Percentiles rank a stretch among this genome's conserved stretches.
Conservation (phyloP, 164 flowering plant genomes). For the Tinospora cordifolia region DNA sequence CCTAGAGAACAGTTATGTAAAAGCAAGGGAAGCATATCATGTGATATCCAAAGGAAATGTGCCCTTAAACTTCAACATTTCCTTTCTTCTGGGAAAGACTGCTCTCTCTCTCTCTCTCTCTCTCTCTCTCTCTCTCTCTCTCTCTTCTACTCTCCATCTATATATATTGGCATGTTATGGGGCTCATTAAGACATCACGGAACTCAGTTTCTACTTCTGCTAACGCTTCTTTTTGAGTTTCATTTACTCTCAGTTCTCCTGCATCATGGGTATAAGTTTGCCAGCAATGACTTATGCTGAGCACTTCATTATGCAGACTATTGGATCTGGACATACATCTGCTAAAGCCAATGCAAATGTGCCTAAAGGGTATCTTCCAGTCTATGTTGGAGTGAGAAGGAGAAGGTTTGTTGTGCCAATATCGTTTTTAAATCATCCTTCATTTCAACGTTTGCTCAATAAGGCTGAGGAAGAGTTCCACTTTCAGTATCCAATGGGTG, state of each 20-base stretch:
- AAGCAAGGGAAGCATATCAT: not conserved
- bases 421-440: slow-evolving; percentile 7
- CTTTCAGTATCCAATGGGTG: slow-evolving; percentile 7
- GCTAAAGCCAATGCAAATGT: slow-evolving; percentile 4
- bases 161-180: not conserved
- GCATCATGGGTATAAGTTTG: slow-evolving; percentile 9
- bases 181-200: not conserved
- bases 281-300: slow-evolving; percentile 6
- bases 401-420: slow-evolving; percentile 12
- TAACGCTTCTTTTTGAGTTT: not conserved
- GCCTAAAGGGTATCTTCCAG: slow-evolving; percentile 18
- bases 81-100: not conserved
- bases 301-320: not conserved
- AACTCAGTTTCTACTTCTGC: not conserved
- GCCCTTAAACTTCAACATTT: not conserved
- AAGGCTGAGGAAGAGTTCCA: slow-evolving; percentile 6
- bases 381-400: slow-evolving; percentile 8
- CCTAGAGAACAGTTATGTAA: not conserved
- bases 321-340: not conserved
- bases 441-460: slow-evolving; percentile 3
- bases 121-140: not conserved
- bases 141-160: not conserved
- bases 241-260: not conserved
- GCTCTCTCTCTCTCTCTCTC: not conserved
- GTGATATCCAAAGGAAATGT: not conserved